Evolutionary conservation across 2,329 filamentous ascomycete genomes (phyloP).

Genomic region (Talaromyces pinophilus): DNA sequence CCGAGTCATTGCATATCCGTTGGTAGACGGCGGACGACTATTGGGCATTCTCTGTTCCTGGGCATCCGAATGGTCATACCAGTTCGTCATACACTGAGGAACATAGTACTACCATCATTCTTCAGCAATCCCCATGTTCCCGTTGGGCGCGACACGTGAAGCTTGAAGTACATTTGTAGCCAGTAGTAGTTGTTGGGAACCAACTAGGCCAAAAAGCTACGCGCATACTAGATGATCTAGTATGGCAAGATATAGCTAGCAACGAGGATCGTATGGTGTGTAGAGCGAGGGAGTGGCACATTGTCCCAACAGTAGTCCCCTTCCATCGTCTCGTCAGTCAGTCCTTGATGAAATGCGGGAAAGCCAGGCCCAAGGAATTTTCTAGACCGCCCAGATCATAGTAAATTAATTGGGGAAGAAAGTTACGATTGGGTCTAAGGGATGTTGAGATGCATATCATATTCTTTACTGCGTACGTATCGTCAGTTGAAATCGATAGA

Average conservation of each 20-base stretch:
- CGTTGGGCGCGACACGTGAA: neutral
- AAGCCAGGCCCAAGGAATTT: neutral
- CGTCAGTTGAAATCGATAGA: neutral
- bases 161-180: neutral
- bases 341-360: neutral
- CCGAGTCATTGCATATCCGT: neutral
- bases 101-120: neutral
- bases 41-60: constrained; percentile 7
- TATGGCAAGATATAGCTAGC: too few species aligned
- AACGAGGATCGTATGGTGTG: too few species aligned
- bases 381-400: constrained; percentile 8
- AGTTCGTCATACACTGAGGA: constrained; percentile 11
- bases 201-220: too few species aligned
- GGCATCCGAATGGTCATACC: constrained; percentile 20
- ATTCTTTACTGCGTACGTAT: neutral
- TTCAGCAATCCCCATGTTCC: neutral
- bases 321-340: neutral
- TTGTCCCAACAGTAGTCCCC: neutral
- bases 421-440: constrained; percentile 7
- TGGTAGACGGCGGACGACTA: neutral
- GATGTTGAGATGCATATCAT: neutral
- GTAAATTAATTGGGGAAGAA: neutral
- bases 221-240: too few species aligned
- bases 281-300: too few species aligned
- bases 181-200: neutral